These are phyloP conservation scores for Microdochium paspali DNA, from an alignment of 2,329 filamentous ascomycete genomes.

Conservation along the genomic window DNA sequence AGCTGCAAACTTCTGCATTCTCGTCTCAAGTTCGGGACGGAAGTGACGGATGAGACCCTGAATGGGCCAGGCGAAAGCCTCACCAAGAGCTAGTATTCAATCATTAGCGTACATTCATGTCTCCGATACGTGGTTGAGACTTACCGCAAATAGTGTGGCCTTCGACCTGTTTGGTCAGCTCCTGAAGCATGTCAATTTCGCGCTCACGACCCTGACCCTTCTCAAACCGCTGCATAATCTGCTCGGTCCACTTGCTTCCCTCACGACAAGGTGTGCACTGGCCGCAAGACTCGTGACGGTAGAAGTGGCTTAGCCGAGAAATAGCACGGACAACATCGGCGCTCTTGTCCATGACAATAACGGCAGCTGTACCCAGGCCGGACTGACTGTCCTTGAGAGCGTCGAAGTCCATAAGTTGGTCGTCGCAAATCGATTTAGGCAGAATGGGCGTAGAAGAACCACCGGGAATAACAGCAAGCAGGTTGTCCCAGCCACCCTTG, in stretches of 20 bases:
- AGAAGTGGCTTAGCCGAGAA: conserved; percentile 87
- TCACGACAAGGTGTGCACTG: conserved; percentile 99
- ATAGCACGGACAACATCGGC: conserved; percentile 94
- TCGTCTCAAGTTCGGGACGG: conserved; percentile 85
- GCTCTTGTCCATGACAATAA: conserved; percentile 99
- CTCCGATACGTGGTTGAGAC: too few species aligned
- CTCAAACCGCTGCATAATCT: conserved; percentile 97
- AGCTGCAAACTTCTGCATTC: conserved; percentile 72
- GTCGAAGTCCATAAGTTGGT: conserved; percentile 98
- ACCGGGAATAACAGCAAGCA: conserved; percentile 89
- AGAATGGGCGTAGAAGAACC: conserved; percentile 95
- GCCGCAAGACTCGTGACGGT: conserved; percentile 95
- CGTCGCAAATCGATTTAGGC: conserved; percentile 80
- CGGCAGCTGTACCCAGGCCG: conserved; percentile 91
- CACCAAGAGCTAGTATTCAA: conserved; percentile 60
- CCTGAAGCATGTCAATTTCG: conserved; percentile 99
- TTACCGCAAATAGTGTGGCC: conserved; percentile 95
- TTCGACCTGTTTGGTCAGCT: conserved; percentile 98
- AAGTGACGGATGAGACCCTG: conserved; percentile 98
- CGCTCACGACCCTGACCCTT: conserved; percentile 78
- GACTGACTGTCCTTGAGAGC: conserved; percentile 96
- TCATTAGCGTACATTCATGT: too few species aligned
- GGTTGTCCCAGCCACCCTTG: conserved; percentile 93
- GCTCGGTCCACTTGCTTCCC: conserved; percentile 97
- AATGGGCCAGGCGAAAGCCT: conserved; percentile 97